phyloP scores from a whole-genome alignment of 2,329 filamentous ascomycete genomes.

The Dothideomycetidae sp. region DNA sequence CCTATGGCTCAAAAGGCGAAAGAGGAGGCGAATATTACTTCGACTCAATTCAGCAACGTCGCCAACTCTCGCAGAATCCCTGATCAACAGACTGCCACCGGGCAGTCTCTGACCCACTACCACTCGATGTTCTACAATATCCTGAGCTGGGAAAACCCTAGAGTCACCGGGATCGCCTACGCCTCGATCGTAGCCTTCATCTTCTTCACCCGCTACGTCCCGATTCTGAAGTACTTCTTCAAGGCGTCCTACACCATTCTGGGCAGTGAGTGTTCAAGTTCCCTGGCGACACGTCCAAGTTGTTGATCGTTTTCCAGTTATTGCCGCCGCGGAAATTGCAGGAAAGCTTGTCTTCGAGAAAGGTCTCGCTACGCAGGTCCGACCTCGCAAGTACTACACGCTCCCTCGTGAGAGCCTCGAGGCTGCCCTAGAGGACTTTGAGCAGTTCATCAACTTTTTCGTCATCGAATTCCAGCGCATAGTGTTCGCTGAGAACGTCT shows the following conservation, averaged over 20 bases:
- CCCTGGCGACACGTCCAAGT: neutral
- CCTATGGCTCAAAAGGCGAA: constrained; percentile 44
- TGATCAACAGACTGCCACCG: constrained; percentile 41
- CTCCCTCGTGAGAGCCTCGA: constrained; percentile 50
- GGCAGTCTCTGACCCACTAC: constrained; percentile 51
- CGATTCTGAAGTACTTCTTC: constrained; percentile 46
- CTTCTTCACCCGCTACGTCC: constrained; percentile 48
- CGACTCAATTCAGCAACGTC: constrained; percentile 44
- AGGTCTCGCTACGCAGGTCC: constrained; percentile 46
- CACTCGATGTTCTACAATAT: constrained; percentile 54
- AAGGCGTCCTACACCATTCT: constrained; percentile 45
- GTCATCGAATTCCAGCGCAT: constrained; percentile 54
- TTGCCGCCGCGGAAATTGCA: constrained; percentile 42
- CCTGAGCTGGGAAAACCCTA: constrained; percentile 52
- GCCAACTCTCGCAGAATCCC: constrained; percentile 40
- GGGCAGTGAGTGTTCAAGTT: constrained; percentile 40
- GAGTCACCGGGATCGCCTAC: constrained; percentile 48
- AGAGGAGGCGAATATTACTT: constrained; percentile 41
- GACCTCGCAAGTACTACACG: constrained; percentile 51
- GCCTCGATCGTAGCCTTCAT: constrained; percentile 42
- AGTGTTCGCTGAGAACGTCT: constrained; percentile 51
- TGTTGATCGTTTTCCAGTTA: constrained; percentile 28
- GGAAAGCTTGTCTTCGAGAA: constrained; percentile 42
- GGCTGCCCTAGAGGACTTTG: constrained; percentile 45
- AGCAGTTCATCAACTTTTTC: constrained; percentile 54